Base-by-base conservation (phyloP, 1,284 basidiomycete species). In the Papiliotrema fonsecae region DNA sequence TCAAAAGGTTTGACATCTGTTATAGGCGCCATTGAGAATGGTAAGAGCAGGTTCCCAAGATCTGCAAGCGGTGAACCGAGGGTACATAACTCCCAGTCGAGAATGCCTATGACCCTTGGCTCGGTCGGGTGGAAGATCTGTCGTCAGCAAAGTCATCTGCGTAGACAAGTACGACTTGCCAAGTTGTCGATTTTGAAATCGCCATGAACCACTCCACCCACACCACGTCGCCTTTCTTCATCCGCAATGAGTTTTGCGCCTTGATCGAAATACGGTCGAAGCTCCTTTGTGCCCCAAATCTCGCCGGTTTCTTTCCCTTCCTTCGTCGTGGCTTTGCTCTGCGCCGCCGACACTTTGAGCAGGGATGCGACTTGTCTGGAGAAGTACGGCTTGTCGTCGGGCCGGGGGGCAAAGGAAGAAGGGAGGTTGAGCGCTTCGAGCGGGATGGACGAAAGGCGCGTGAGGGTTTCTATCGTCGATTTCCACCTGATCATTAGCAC, bases 171-270 rank as follows among this genome's bases (percentile, higher is more conserved):
- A 24, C 22, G 9, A 52, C 65, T 35, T 36, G 68, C 67, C 58
- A 97, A 71, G 68, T 97, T 98, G 72, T 98, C 93, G 21, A 96
- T 79, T 74, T 98, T 98, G 70, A 90, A 97, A 72, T 97, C 93
- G 21, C 94, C 93, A 67, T 97, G 93, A 4, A 96, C 88, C 4
- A 75, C 65, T 9, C 64, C 62, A 31, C 87, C 81, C 45, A 82
- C 76, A 1, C 85, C 85, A 14, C 50, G 78, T 78, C 72, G 83
- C 46, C 55, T 83, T 57, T 77, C 79, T 65, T 87, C 85, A 61
- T 85, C 79, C 0, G 88, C 91, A 45, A 90, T 76, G 59, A 87
- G 79, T 34, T 73, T 69, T 43, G 77, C 74, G 64, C 92, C 94
- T 6, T 53, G 30, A 32, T 60, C 55, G 22, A 70, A 70, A 87